A percentile compares a stretch with the other conserved stretches of the same genome.
These are phyloP conservation scores for Xylariomycetidae sp. DNA, from an alignment of 2,329 filamentous ascomycete species.

Conservation along the genomic window DNA sequence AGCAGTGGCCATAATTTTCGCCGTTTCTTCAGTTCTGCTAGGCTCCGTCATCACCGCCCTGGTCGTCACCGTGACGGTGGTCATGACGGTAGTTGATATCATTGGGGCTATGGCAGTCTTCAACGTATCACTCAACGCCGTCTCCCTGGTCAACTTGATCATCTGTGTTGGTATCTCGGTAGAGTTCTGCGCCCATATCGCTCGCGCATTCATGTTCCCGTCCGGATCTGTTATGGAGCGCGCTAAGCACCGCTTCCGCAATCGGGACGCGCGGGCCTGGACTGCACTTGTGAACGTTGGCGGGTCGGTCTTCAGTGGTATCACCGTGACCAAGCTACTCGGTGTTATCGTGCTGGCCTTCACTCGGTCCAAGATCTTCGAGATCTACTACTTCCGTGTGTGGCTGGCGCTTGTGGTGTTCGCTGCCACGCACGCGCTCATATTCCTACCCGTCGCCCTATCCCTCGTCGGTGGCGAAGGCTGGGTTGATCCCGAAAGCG, in stretches of 20 bases:
- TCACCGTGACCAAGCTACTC: conserved; percentile 91
- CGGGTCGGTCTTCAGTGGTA: conserved; percentile 89
- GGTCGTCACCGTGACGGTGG: conserved; percentile 79
- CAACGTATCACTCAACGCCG: conserved; percentile 86
- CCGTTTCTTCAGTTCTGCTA: conserved; percentile 73
- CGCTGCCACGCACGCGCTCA: conserved; percentile 79
- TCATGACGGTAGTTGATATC: conserved; percentile 92
- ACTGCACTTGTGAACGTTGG: conserved; percentile 92
- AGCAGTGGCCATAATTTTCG: conserved; percentile 79
- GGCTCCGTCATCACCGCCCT: conserved; percentile 78
- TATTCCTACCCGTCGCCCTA: conserved; percentile 87
- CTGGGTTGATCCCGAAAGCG: conserved; percentile 81
- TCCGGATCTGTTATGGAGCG: conserved; percentile 76
- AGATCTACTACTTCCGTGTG: conserved; percentile 98
- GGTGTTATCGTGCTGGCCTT: conserved; percentile 91
- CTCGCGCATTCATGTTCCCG: conserved; percentile 93
- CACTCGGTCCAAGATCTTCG: conserved; percentile 96
- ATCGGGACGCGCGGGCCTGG: conserved; percentile 83
- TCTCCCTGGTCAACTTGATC: conserved; percentile 91
- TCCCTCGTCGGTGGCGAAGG: conserved; percentile 82
- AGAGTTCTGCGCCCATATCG: conserved; percentile 96
- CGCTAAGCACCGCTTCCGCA: conserved; percentile 72
- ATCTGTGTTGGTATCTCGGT: conserved; percentile 96
- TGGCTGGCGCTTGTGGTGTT: conserved; percentile 91
- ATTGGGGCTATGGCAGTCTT: conserved; percentile 91